Evolutionary conservation across 352 stramenopile genomes (phyloP).

Genomic region (Globisporangium carolinianum): DNA sequence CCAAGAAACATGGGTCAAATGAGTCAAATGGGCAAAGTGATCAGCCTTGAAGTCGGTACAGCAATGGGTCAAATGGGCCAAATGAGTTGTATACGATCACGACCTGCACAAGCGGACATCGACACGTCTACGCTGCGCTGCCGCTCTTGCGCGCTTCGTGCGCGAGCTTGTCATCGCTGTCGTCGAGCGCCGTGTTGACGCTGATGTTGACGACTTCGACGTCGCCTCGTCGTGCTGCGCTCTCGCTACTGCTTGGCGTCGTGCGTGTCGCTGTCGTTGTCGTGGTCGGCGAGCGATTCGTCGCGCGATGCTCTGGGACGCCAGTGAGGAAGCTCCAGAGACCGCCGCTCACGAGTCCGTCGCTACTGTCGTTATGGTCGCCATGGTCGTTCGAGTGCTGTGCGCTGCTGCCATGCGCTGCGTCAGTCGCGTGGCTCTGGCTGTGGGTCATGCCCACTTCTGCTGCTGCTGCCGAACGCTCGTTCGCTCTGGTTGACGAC

Average conservation of each 20-base stretch:
- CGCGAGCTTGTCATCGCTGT: conserved; percentile 1
- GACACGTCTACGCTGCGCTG: neutral
- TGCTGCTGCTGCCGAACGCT: neutral
- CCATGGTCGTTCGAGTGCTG: neutral
- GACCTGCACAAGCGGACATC: too few species aligned
- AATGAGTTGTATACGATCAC: too few species aligned
- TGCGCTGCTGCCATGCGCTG: neutral
- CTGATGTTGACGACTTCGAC: conserved; percentile 9
- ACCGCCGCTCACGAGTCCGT: neutral
- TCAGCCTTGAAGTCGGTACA: too few species aligned
- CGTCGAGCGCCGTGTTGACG: conserved; percentile 2
- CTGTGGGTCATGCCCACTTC: neutral
- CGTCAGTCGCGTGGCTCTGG: neutral
- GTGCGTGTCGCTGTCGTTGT: neutral
- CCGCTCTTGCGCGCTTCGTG: conserved; percentile 1
- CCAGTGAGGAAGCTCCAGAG: conserved; percentile 4
- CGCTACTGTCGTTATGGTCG: neutral
- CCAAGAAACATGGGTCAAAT: too few species aligned
- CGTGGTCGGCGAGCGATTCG: neutral
- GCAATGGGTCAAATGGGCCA: too few species aligned
- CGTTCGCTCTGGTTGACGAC: neutral
- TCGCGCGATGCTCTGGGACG: neutral
- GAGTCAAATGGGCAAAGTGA: too few species aligned
- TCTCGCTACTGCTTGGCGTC: neutral
- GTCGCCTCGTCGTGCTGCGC: neutral